Base-by-base conservation (phyloP, 768 basidiomycete genomes). In the Holtermanniella nyarrowii region DNA sequence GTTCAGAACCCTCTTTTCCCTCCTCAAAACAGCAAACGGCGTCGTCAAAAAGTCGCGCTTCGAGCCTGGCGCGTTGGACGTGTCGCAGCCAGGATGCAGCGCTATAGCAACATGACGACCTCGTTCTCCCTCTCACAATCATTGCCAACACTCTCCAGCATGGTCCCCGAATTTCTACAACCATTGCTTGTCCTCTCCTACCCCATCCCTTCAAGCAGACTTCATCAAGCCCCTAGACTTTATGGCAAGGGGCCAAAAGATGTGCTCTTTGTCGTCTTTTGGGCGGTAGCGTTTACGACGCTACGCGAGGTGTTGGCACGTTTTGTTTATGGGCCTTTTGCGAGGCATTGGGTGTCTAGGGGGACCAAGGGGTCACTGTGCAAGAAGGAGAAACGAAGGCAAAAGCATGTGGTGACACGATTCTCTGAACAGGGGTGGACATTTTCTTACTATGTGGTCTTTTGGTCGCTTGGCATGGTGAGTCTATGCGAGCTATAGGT, bases 351-450 rank as follows among this genome's bases (percentile, higher is more conserved):
- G 57, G 79, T 95, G 22, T 59, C 54, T 73, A 76, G 39, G 26
- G 4, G 31, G 26, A 60, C 56, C 57, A 61, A 43, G 55, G 53
- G 53, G 46, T 54, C 40, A 58, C 55, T 46, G 21, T 26, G 18
- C 25, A 67, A 62, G 56, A 78, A 75, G 58, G 81, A 86, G 61
- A 74, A 77, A 18, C 80, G 77, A 48, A 78, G 76, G 59, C 75
- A 86, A 53, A 80, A 83, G 53, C 77, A 84, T 64, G 82, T 80
- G 55, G 82, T 89, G 40, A 69, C 86, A 42, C 77, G 95, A 61
- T 97, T 97, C 66, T 87, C 88, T 2, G 95, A 99, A 70, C 95
- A 99, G 73, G 86, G 88, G 51, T 97, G 89, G 87, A 81, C 81
- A 27, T 77, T 82, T 42, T 71, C 87, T 45, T 97, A 93, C 71